Evolutionary conservation across 2,329 filamentous ascomycete species (phyloP), one percentile per base, ranked within the genome.

Genomic region (Epicoccum nigrum): DNA sequence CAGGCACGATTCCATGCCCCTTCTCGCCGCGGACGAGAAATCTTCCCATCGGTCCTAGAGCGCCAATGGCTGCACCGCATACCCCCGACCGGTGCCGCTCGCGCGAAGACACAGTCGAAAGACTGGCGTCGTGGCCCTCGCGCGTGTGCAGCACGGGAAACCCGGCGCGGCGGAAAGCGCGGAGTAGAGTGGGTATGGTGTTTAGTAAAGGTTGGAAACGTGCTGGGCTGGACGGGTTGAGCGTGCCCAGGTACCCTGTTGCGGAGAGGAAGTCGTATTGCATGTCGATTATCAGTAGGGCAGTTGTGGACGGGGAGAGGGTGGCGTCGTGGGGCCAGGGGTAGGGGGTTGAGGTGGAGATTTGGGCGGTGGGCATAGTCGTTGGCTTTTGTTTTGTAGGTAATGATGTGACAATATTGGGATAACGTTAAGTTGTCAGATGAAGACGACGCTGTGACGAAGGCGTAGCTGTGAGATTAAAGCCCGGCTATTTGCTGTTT

Each of bases 1-100:
- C 82, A 7, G 77, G 70, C 15, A 86, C 76, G 23, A 79, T 83
- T 38, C 81, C 82, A 60, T 85, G 83, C 1, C 84, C 84, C 17
- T 72, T 61, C 59, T 85, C 80, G 1, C 84, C 83, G 16, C 83
- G 79, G 19, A 86, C 73, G 4, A 86, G 70, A 2, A 86, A 75
- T n/a, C 80, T 78, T 1, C 84, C 83, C 35, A 85, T 66, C 1
- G 83, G 83, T 0, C 83, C 83, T 12, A 55, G 68, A 9, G 78
- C 76, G 3, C 77, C 79, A 37, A 85, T 84, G 0, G 79, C 79
- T n/a, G 81, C 64, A 1, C 63, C 59, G 19, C 83, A 83, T 49
- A 84, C 81, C 11, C 73, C 73, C 32, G 79, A 83, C 3, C 83
- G 77, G 41, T 77, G 79, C 2, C 65, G 66, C 62, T 86, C 83